A percentile compares a stretch with the other conserved stretches of the same genome.
phyloP scores from a whole-genome alignment of 148 eudicot species.

The Nepenthes gracilis region DNA sequence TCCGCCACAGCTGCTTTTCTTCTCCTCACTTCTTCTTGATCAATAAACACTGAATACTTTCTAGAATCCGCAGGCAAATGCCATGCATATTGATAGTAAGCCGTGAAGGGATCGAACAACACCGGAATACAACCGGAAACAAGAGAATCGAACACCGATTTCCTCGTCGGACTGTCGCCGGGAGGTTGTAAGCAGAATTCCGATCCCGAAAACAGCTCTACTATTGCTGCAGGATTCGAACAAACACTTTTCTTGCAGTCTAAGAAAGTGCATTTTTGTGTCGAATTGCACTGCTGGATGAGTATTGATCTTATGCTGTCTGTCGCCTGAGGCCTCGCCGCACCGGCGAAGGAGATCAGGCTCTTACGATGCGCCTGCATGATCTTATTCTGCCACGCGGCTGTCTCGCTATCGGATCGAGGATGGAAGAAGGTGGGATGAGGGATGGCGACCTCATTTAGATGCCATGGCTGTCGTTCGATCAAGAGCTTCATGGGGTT shows the following conservation, averaged over 20 bases:
- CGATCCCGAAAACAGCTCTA: constrained; percentile 45
- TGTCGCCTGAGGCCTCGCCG: constrained; percentile 23
- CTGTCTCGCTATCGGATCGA: constrained; percentile 39
- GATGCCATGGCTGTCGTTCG: constrained; percentile 71
- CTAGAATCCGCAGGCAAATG: constrained; percentile 53
- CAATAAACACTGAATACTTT: constrained; percentile 56
- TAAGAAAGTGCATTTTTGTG: constrained; percentile 27
- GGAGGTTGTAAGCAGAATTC: constrained; percentile 83
- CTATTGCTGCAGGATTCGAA: constrained; percentile 25
- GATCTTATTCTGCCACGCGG: constrained; percentile 35
- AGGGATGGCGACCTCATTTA: constrained; percentile 63
- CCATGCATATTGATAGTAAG: constrained; percentile 82
- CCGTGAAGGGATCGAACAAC: constrained; percentile 55
- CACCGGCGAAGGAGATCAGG: constrained; percentile 63
- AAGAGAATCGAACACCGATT: constrained; percentile 69
- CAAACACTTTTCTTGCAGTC: constrained; percentile 35
- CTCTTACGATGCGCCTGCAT: constrained; percentile 20
- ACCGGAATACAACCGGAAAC: constrained; percentile 84
- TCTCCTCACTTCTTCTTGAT: constrained; percentile 38
- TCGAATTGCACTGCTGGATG: constrained; percentile 44
- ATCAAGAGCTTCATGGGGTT: constrained; percentile 66
- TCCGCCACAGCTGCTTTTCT: constrained; percentile 46
- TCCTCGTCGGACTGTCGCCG: constrained; percentile 73
- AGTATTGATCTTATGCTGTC: constrained; percentile 42
- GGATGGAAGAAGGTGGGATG: constrained; percentile 86